Percentiles rank a stretch among this genome's conserved stretches.
Evolutionary conservation across 768 basidiomycete genomes (phyloP).

Genomic region (Symmetrospora coprosmae): DNA sequence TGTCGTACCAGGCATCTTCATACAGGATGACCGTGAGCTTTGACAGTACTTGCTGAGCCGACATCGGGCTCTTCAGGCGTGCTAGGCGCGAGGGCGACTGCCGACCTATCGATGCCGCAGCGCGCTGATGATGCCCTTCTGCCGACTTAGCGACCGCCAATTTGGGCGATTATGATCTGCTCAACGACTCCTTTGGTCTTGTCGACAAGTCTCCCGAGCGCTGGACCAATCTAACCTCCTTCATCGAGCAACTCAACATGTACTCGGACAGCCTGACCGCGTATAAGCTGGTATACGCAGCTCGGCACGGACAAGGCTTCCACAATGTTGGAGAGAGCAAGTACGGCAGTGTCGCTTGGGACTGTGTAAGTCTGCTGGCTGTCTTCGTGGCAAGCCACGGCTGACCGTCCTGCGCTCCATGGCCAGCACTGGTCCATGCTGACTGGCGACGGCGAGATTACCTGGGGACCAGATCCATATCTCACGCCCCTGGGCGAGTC

Average conservation of each 20-base stretch:
- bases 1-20: slow-evolving; percentile 11
- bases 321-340: slow-evolving; percentile 28
- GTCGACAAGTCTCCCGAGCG: slow-evolving; percentile 1
- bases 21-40: slow-evolving; percentile 17
- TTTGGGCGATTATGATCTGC: background rate
- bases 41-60: too few relatives aligned
- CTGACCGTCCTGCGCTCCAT: too few relatives aligned
- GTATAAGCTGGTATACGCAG: slow-evolving; percentile 34
- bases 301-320: slow-evolving; percentile 34
- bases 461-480: slow-evolving; percentile 34
- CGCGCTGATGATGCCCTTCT: too few relatives aligned
- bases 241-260: background rate
- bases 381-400: background rate
- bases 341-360: slow-evolving; percentile 31
- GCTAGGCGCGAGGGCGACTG: too few relatives aligned
- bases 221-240: background rate
- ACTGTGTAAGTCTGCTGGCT: slow-evolving; percentile 4
- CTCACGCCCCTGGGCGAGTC: slow-evolving; percentile 28
- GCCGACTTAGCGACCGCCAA: too few relatives aligned
- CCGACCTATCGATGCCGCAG: too few relatives aligned
- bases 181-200: slow-evolving; percentile 7
- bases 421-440: slow-evolving; percentile 29
- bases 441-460: slow-evolving; percentile 30
- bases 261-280: slow-evolving; percentile 26
- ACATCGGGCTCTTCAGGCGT: too few relatives aligned